phyloP scores from a whole-genome alignment of 2,329 filamentous ascomycete species.

The Scedosporium apiospermum region DNA sequence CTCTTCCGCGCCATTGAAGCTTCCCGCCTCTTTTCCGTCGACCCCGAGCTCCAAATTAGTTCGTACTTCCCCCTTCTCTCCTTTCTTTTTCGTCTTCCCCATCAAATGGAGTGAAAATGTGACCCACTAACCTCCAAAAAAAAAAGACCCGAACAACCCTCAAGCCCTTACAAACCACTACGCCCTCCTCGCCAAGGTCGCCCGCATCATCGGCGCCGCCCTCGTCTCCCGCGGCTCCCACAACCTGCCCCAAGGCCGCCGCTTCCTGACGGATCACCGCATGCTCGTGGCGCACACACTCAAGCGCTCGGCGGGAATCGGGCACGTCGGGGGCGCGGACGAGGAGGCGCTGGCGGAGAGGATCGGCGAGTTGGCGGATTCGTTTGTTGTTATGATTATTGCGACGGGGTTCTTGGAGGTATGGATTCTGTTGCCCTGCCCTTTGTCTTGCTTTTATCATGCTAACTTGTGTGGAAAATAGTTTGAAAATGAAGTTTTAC shows the following conservation, averaged over 20 bases:
- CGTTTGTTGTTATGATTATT: slow-evolving; percentile 73
- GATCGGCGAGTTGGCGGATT: slow-evolving; percentile 71
- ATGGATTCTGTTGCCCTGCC: slow-evolving; percentile 11
- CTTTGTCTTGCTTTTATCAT: neutral
- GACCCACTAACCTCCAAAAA: slow-evolving; percentile 12
- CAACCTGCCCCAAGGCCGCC: slow-evolving; percentile 69
- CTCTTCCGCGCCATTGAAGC: slow-evolving; percentile 73
- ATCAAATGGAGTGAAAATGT: neutral
- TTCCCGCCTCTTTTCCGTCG: slow-evolving; percentile 77
- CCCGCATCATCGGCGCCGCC: slow-evolving; percentile 73
- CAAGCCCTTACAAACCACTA: slow-evolving; percentile 74
- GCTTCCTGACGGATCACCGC: slow-evolving; percentile 75
- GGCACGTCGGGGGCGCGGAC: slow-evolving; percentile 26
- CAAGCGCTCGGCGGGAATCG: slow-evolving; percentile 78
- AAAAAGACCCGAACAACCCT: slow-evolving; percentile 51
- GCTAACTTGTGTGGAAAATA: slow-evolving; percentile 10
- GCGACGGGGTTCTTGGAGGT: slow-evolving; percentile 83
- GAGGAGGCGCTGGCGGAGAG: slow-evolving; percentile 43
- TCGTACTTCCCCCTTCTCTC: slow-evolving; percentile 5
- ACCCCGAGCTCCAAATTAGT: slow-evolving; percentile 78
- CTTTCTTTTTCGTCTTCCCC: slow-evolving; percentile 2
- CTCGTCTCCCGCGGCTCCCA: slow-evolving; percentile 74
- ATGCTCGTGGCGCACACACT: slow-evolving; percentile 80
- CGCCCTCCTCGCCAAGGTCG: slow-evolving; percentile 66
- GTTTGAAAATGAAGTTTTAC: slow-evolving; percentile 30